A percentile compares a stretch with the other conserved stretches of the same genome.
Evolutionary conservation across 2,329 filamentous ascomycete species (phyloP).

Genomic region (Sarocladium kiliense): DNA sequence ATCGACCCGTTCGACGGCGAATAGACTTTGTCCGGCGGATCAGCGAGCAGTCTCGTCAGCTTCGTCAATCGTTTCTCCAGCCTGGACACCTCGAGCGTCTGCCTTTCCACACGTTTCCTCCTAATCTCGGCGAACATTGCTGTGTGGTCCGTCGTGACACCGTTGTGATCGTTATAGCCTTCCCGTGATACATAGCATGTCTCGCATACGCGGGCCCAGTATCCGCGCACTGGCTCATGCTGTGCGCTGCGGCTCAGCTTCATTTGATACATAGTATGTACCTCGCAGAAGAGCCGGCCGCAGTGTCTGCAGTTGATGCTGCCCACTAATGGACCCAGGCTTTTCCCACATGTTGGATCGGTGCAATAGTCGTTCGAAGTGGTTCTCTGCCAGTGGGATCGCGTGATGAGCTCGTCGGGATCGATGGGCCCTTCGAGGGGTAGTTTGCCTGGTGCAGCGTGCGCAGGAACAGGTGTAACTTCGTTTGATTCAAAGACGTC

Average conservation of each 20-base stretch:
- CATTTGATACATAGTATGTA: slow-evolving; percentile 99
- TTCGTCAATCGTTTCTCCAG: slow-evolving; percentile 90
- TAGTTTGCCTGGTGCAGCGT: slow-evolving; percentile 33
- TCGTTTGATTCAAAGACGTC: slow-evolving; percentile 95
- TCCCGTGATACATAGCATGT: slow-evolving; percentile 98
- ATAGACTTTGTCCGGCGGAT: slow-evolving; percentile 62
- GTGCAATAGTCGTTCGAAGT: slow-evolving; percentile 74
- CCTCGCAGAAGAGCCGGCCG: slow-evolving; percentile 89
- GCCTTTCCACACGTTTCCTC: slow-evolving; percentile 73
- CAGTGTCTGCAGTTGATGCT: slow-evolving; percentile 92
- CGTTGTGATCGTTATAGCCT: slow-evolving; percentile 87
- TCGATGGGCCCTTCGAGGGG: slow-evolving; percentile 49
- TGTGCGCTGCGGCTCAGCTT: slow-evolving; percentile 84
- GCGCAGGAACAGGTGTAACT: slow-evolving; percentile 36
- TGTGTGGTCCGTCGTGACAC: slow-evolving; percentile 66
- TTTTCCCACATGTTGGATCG: slow-evolving; percentile 79
- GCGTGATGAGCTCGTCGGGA: slow-evolving; percentile 84
- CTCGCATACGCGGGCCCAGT: slow-evolving; percentile 95
- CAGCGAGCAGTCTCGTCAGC: slow-evolving; percentile 76
- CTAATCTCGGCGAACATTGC: slow-evolving; percentile 65
- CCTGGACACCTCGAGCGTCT: slow-evolving; percentile 80
- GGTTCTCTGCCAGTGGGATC: slow-evolving; percentile 81
- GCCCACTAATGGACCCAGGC: slow-evolving; percentile 72
- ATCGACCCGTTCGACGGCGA: slow-evolving; percentile 41
- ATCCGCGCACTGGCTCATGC: slow-evolving; percentile 83